These are phyloP conservation scores for Pyrenopolyporus hunteri DNA, from an alignment of 495 filamentous ascomycete species.

Conservation along the genomic window DNA sequence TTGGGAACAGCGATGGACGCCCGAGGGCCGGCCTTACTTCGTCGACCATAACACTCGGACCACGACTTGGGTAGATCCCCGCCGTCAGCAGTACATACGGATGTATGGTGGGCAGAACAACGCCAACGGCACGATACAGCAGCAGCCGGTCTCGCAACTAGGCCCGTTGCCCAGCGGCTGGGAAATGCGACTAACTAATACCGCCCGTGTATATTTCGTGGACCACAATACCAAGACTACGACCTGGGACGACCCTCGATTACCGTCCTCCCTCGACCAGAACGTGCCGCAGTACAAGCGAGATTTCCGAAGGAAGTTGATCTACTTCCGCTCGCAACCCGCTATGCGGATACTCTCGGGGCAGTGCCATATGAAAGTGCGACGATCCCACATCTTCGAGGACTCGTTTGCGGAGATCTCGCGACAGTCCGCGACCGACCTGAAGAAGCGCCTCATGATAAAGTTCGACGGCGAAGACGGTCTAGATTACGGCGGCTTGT, in stretches of 20 bases:
- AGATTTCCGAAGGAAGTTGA: conserved; percentile 95
- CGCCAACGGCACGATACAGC: conserved; percentile 86
- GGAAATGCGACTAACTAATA: conserved; percentile 99
- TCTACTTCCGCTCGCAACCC: conserved; percentile 98
- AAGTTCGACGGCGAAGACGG: conserved; percentile 99
- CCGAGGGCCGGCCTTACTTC: conserved; percentile 94
- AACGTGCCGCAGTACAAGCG: conserved; percentile 99
- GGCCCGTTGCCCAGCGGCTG: conserved; percentile 97
- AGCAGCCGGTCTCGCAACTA: conserved; percentile 96
- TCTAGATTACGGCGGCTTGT: conserved; percentile 96
- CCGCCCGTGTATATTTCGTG: conserved; percentile 96
- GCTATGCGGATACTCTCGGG: conserved; percentile 93
- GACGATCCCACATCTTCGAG: conserved; percentile 95
- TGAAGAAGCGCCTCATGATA: conserved; percentile 99
- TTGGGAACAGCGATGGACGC: conserved; percentile 95
- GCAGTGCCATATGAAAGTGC: conserved; percentile 97
- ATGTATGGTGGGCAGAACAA: conserved; percentile 89
- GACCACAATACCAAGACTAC: conserved; percentile 99
- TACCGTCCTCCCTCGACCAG: conserved; percentile 96
- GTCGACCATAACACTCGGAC: conserved; percentile 99
- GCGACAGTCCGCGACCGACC: conserved; percentile 90
- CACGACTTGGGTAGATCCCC: conserved; percentile 99
- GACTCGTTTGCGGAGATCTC: conserved; percentile 99
- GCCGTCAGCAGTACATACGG: conserved; percentile 95
- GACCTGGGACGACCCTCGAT: conserved; percentile 97